Evolutionary conservation across 1,139 yeast species (phyloP).

Genomic region (Yamadazyma sp.): DNA sequence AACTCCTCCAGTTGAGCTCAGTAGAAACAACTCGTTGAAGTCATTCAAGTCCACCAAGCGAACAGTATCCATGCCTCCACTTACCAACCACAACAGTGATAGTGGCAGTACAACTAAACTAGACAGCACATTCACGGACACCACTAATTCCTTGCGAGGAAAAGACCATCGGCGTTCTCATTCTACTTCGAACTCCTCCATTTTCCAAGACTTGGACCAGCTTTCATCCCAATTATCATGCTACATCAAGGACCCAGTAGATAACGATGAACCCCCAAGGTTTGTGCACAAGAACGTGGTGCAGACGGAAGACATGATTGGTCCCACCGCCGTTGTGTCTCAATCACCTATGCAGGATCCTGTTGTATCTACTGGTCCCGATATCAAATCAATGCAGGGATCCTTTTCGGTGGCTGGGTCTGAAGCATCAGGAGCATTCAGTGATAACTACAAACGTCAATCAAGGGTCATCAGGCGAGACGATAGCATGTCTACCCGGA

Average conservation of each 20-base stretch:
- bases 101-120: slow-evolving; percentile 6
- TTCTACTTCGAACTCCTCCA: slow-evolving; percentile 29
- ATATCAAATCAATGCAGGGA: slow-evolving; percentile 27
- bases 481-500: slow-evolving; percentile 13
- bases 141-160: slow-evolving; percentile 12
- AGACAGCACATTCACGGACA: slow-evolving; percentile 11
- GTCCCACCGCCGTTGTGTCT: background rate
- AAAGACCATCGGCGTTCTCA: slow-evolving; percentile 20
- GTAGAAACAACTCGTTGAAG: slow-evolving; percentile 16
- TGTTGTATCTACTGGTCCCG: slow-evolving; percentile 12
- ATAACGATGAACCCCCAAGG: slow-evolving; percentile 7
- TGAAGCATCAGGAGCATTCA: slow-evolving; percentile 8
- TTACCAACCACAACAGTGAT: background rate
- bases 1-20: slow-evolving; percentile 17
- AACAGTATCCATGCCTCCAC: background rate
- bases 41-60: slow-evolving; percentile 11
- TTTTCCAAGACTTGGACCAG: slow-evolving; percentile 30
- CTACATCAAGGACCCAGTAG: slow-evolving; percentile 13
- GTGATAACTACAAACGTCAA: slow-evolving; percentile 3
- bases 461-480: slow-evolving; percentile 6
- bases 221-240: slow-evolving; percentile 31
- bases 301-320: background rate
- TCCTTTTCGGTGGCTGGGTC: slow-evolving; percentile 16
- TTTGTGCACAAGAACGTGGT: slow-evolving; percentile 18
- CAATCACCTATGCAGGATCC: background rate